These are phyloP conservation scores for Styphnolobium japonicum DNA, from an alignment of 306 rosid species.

Conservation along the genomic window DNA sequence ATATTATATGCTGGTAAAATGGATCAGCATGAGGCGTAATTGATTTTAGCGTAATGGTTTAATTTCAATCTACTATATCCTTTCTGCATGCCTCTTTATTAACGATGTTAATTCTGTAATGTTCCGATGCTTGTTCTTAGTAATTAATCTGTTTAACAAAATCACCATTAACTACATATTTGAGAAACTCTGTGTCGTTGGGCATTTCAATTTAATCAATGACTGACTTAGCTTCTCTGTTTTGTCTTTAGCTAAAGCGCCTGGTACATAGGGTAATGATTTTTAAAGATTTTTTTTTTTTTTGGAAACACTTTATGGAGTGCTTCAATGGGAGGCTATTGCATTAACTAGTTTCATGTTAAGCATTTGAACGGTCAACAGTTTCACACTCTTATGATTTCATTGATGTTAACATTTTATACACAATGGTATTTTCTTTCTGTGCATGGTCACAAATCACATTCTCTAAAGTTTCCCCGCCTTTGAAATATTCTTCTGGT, in stretches of 20 bases:
- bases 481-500: not conserved
- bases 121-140: not conserved
- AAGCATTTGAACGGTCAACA: not conserved
- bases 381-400: not conserved
- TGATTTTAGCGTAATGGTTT: not conserved
- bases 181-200: not conserved
- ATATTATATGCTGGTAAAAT: not conserved
- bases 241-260: not conserved
- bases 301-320: not conserved
- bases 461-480: not conserved
- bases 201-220: constrained; percentile 9
- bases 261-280: not conserved
- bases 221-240: not conserved
- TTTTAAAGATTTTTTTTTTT: too few species aligned
- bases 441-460: not conserved
- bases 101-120: not conserved
- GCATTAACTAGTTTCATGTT: not conserved
- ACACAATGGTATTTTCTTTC: not conserved
- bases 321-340: not conserved
- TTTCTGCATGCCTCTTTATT: not conserved
- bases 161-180: not conserved
- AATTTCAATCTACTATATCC: not conserved
- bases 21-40: not conserved
- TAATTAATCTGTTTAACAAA: not conserved
- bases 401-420: not conserved